phyloP scores from a whole-genome alignment of 352 stramenopile species.

The Phytophthora pisi region DNA sequence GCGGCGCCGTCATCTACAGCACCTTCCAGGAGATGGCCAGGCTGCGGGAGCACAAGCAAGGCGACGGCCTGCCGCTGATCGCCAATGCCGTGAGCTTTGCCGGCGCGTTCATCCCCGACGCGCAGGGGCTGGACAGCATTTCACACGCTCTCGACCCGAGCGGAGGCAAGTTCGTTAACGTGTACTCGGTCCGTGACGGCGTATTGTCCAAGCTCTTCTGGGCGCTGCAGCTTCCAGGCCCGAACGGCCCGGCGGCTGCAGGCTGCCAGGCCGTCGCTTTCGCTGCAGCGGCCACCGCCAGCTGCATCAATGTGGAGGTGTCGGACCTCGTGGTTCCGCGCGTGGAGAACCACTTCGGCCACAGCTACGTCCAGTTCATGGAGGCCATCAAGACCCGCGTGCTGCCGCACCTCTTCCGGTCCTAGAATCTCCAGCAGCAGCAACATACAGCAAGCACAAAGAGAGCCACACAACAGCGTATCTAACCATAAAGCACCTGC shows the following conservation, averaged over 20 bases:
- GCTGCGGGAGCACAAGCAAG: slow-evolving; percentile 33
- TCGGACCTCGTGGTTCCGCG: slow-evolving; percentile 63
- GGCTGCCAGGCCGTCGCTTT: slow-evolving; percentile 55
- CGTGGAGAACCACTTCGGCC: slow-evolving; percentile 76
- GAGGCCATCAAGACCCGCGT: slow-evolving; percentile 57
- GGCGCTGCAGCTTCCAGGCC: slow-evolving; percentile 55
- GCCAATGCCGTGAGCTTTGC: slow-evolving; percentile 73
- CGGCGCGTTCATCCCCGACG: slow-evolving; percentile 62
- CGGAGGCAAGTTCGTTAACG: slow-evolving; percentile 71
- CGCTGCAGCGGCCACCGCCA: slow-evolving; percentile 1
- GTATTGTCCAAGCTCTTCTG: slow-evolving; percentile 83
- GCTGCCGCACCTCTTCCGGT: slow-evolving; percentile 43
- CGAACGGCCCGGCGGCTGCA: slow-evolving; percentile 46
- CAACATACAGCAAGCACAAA: background rate
- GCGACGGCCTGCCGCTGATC: slow-evolving; percentile 31
- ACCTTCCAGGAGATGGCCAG: slow-evolving; percentile 69
- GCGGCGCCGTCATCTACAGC: slow-evolving; percentile 77
- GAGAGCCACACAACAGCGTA: background rate
- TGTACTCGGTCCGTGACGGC: slow-evolving; percentile 76
- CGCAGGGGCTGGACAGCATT: slow-evolving; percentile 45
- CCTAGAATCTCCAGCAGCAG: background rate
- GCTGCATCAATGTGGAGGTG: slow-evolving; percentile 70
- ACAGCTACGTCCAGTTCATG: slow-evolving; percentile 82
- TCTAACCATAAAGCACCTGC: slow-evolving; percentile 1
- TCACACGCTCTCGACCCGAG: slow-evolving; percentile 38